Base-by-base conservation (phyloP, 2,329 filamentous ascomycete species). In the Neonectria sp. region DNA sequence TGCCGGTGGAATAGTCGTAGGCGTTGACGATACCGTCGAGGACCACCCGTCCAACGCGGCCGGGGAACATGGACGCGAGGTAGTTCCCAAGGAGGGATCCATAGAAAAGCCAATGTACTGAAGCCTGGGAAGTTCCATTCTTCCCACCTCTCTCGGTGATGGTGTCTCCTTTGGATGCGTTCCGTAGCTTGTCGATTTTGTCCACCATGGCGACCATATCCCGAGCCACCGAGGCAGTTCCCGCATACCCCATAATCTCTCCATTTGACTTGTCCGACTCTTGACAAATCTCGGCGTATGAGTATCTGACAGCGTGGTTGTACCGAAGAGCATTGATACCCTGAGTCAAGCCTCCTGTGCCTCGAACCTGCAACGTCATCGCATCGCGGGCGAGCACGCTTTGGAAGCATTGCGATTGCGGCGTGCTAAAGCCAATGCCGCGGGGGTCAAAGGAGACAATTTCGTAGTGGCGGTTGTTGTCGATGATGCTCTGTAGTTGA, bases 21-120 rank as follows among this genome's bases (percentile, higher is more conserved):
- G 76, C 68, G 62, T 85, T 77, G 17, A 69, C 73, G 3, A 84
- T 79, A 1, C 78, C 82, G 21, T 84, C 83, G 2, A 84, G 74
- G 4, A 85, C 76, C 59, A 86, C 73, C 15, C 83, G 79, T 0
- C 79, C 83, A 9, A 86, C 71, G 3, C 80, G 75, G 1, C 71
- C 78, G 0, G 80, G 79, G 37, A 78, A 82, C 76, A 82, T 74
- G 33, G 79, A 77, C 3, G 79, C 77, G 67, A 81, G 79, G 33
- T 77, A 78, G 48, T 80, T 80, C 2, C 80, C 80, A 0, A 82
- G 72, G 0, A 79, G 21, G 2, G 78, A 80, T 17, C 80, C 79
- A 21, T 88, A 88, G 84, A 86, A 59, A 87, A 82, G 0, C 86
- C 85, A 78, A 84, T 82, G 69, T 86, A 88, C 71, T 84, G 83